These are phyloP conservation scores for Phytophthora pseudosyringae DNA, from an alignment of 352 stramenopile genomes.

Conservation along the genomic window DNA sequence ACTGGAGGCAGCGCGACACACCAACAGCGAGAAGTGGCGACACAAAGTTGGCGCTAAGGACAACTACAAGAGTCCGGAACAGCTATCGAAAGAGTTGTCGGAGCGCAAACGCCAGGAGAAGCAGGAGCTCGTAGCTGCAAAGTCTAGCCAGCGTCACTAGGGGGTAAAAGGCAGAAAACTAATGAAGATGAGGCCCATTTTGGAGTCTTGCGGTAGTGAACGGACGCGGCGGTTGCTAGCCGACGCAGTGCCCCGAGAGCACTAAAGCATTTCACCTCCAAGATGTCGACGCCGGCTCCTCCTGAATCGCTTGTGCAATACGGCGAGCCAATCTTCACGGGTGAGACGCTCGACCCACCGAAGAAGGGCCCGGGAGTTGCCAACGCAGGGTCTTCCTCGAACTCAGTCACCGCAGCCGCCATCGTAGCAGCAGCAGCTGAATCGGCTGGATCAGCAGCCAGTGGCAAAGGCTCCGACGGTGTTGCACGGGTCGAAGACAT, in stretches of 20 bases:
- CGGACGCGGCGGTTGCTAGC: constrained; percentile 43
- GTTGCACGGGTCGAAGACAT: constrained; percentile 79
- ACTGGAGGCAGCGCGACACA: constrained; percentile 39
- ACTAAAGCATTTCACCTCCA: constrained; percentile 7
- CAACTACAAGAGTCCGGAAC: constrained; percentile 66
- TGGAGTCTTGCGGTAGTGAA: constrained; percentile 26
- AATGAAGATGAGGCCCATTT: constrained; percentile 7
- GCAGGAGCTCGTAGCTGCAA: constrained; percentile 25
- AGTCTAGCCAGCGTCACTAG: constrained; percentile 24
- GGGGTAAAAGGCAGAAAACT: neutral
- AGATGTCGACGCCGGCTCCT: constrained; percentile 64
- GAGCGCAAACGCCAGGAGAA: constrained; percentile 62
- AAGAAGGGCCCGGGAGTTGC: constrained; percentile 43
- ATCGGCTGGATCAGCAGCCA: constrained; percentile 16
- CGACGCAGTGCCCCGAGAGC: constrained; percentile 1
- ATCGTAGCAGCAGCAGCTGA: constrained; percentile 32
- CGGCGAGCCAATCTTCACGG: constrained; percentile 91
- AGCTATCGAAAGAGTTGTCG: constrained; percentile 56
- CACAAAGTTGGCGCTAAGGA: constrained; percentile 37
- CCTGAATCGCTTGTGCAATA: constrained; percentile 92
- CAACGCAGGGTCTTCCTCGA: constrained; percentile 28
- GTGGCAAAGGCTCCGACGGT: constrained; percentile 45
- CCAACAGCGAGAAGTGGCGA: constrained; percentile 62
- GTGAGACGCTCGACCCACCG: constrained; percentile 68
- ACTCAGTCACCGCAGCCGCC: constrained; percentile 26